Percentiles rank a stretch among this genome's conserved stretches.
Conservation (phyloP, 2,329 filamentous ascomycete genomes). For the Ceratocystis cubensis region DNA sequence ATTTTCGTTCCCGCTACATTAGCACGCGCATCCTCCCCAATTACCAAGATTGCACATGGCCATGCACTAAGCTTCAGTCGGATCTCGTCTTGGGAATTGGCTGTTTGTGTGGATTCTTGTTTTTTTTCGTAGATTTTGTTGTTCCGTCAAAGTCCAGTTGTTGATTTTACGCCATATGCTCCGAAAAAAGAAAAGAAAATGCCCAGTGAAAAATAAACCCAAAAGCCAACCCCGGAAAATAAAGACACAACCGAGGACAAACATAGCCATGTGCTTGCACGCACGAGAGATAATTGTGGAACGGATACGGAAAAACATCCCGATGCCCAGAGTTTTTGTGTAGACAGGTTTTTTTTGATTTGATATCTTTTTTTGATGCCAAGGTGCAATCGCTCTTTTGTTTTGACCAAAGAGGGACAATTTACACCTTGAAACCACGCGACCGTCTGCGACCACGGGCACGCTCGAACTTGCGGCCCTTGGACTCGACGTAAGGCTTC, state of each 20-base stretch:
- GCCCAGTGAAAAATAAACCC: constrained; percentile 15
- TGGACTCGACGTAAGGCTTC: constrained; percentile 96
- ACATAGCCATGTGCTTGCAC: constrained; percentile 7
- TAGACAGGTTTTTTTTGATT: constrained; percentile 17
- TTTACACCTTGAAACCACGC: constrained; percentile 99
- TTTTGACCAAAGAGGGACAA: constrained; percentile 12
- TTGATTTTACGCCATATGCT: constrained; percentile 18
- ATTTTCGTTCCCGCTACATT: background rate
- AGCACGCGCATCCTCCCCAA: background rate
- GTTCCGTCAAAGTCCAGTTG: constrained; percentile 16
- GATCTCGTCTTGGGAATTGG: constrained; percentile 12
- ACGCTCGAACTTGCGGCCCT: constrained; percentile 99
- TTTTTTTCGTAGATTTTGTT: constrained; percentile 18
- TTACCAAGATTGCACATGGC: background rate
- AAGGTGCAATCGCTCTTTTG: constrained; percentile 11
- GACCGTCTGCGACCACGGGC: constrained; percentile 98
- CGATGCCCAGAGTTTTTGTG: background rate
- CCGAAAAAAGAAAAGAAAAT: constrained; percentile 9
- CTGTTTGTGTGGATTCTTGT: constrained; percentile 21
- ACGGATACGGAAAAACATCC: constrained; percentile 6
- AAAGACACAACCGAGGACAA: constrained; percentile 19
- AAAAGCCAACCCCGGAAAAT: constrained; percentile 20
- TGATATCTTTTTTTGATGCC: constrained; percentile 16
- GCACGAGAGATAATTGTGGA: constrained; percentile 5
- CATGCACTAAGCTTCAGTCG: constrained; percentile 6